Percentiles rank a stretch among this genome's conserved stretches.
These are phyloP conservation scores for Casaregolazyma lundiana DNA, from an alignment of 1,139 yeast genomes.

Conservation along the genomic window DNA sequence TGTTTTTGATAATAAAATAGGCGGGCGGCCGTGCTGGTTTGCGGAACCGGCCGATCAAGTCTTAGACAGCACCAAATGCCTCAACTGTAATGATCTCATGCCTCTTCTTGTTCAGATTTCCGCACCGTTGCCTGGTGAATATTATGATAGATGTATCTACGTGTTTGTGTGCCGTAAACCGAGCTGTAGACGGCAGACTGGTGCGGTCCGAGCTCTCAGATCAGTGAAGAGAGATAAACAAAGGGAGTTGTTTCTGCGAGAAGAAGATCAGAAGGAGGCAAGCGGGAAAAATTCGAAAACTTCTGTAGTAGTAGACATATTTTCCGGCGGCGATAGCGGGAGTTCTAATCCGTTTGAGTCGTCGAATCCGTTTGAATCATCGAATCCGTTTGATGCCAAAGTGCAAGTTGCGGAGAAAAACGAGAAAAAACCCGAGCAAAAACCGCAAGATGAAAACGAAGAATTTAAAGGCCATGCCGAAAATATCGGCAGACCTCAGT, in stretches of 20 bases:
- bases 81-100: conserved; percentile 57
- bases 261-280: conserved; percentile 38
- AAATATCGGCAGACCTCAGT: conserved; percentile 12
- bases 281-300: conserved; percentile 32
- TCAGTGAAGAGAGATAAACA: conserved; percentile 62
- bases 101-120: conserved; percentile 71
- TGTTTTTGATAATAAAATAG: conserved; percentile 62
- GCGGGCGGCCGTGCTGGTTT: conserved; percentile 68
- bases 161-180: conserved; percentile 68
- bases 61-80: conserved; percentile 48
- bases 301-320: conserved; percentile 24
- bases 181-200: conserved; percentile 61
- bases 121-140: conserved; percentile 63
- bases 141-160: conserved; percentile 77
- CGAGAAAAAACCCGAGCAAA: not conserved
- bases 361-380: conserved; percentile 23
- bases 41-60: not conserved
- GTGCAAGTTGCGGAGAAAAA: conserved; percentile 5
- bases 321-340: conserved; percentile 23
- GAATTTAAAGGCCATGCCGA: conserved; percentile 4
- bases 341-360: conserved; percentile 11
- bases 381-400: conserved; percentile 6
- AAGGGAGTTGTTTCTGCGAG: conserved; percentile 39
- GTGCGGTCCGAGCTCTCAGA: conserved; percentile 67
- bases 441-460: not conserved